These are phyloP conservation scores for Lagenidium sp. DNA, from an alignment of 352 stramenopile genomes.

Conservation along the genomic window DNA sequence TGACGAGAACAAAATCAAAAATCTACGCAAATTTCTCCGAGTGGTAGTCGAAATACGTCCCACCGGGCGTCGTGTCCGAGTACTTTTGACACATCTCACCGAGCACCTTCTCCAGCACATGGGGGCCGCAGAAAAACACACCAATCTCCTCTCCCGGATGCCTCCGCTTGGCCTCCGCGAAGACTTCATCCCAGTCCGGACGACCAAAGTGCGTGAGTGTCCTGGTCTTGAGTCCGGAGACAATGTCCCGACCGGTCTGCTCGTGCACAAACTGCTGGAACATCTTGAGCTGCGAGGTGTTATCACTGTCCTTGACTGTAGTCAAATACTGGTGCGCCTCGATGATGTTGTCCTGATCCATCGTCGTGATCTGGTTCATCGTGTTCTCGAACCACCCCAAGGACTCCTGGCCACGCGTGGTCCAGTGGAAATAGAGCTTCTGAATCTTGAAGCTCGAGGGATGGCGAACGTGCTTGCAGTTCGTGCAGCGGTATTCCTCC, in stretches of 20 bases:
- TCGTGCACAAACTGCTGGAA: slow-evolving; percentile 83
- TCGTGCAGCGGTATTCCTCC: slow-evolving; percentile 65
- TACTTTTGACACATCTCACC: slow-evolving; percentile 60
- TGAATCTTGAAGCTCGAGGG: slow-evolving; percentile 65
- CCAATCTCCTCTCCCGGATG: slow-evolving; percentile 67
- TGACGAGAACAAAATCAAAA: too few species aligned
- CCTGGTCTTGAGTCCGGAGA: slow-evolving; percentile 71
- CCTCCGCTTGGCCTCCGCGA: slow-evolving; percentile 31
- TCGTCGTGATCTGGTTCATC: slow-evolving; percentile 77
- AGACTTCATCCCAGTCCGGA: slow-evolving; percentile 79
- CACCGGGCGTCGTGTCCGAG: slow-evolving; percentile 35
- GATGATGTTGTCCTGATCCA: slow-evolving; percentile 73
- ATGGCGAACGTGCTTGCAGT: slow-evolving; percentile 65
- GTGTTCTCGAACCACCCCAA: slow-evolving; percentile 80
- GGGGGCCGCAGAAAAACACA: slow-evolving; percentile 84
- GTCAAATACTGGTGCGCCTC: slow-evolving; percentile 82
- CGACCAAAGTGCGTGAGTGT: slow-evolving; percentile 80
- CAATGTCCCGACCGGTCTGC: slow-evolving; percentile 65
- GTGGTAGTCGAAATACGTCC: slow-evolving; percentile 76
- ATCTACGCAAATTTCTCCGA: slow-evolving; percentile 82
- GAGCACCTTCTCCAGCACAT: slow-evolving; percentile 69
- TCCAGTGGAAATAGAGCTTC: slow-evolving; percentile 87
- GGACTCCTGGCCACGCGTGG: slow-evolving; percentile 65
- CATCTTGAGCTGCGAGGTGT: slow-evolving; percentile 66
- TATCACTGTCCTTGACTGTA: slow-evolving; percentile 64